phyloP scores from a whole-genome alignment of 2,329 filamentous ascomycete genomes.

The Akanthomyces muscarius region DNA sequence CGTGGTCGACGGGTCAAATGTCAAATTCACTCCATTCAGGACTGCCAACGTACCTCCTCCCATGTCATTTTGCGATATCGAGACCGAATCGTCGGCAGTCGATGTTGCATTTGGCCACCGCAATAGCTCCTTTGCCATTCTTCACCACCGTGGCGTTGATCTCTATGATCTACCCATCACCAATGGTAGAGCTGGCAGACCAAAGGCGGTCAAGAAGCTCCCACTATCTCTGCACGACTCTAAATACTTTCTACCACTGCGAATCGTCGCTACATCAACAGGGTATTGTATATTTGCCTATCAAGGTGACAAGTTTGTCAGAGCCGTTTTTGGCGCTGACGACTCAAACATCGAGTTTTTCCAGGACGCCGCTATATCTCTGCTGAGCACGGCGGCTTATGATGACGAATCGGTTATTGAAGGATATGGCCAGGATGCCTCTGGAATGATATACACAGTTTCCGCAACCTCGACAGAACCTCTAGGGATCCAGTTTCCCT shows the following conservation, averaged over 20 bases:
- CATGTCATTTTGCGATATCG: conserved; percentile 78
- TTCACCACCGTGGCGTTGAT: conserved; percentile 64
- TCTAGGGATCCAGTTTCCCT: conserved; percentile 38
- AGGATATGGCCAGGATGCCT: conserved; percentile 43
- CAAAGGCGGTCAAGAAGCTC: conserved; percentile 38
- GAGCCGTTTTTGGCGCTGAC: conserved; percentile 23
- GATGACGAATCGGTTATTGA: conserved; percentile 29
- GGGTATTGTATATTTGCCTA: conserved; percentile 32
- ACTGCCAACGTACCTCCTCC: conserved; percentile 85
- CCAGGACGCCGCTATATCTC: conserved; percentile 4
- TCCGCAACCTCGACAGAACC: conserved; percentile 30
- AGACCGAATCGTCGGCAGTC: conserved; percentile 56
- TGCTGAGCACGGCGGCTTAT: conserved; percentile 30
- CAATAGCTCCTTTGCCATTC: conserved; percentile 64
- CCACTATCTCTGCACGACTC: conserved; percentile 32
- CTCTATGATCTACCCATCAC: conserved; percentile 67
- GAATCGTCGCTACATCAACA: conserved; percentile 29
- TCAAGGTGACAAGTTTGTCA: conserved; percentile 25
- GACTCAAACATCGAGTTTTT: conserved; percentile 20
- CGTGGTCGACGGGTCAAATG: conserved; percentile 73
- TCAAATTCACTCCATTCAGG: conserved; percentile 84
- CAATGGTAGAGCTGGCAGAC: conserved; percentile 45
- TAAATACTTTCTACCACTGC: conserved; percentile 28
- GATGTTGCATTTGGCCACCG: conserved; percentile 71
- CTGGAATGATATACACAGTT: conserved; percentile 43